Evolutionary conservation across 441 rosid genomes (phyloP), one percentile per base, ranked within the genome.

Genomic region (Bocquillonia castaneifolia): DNA sequence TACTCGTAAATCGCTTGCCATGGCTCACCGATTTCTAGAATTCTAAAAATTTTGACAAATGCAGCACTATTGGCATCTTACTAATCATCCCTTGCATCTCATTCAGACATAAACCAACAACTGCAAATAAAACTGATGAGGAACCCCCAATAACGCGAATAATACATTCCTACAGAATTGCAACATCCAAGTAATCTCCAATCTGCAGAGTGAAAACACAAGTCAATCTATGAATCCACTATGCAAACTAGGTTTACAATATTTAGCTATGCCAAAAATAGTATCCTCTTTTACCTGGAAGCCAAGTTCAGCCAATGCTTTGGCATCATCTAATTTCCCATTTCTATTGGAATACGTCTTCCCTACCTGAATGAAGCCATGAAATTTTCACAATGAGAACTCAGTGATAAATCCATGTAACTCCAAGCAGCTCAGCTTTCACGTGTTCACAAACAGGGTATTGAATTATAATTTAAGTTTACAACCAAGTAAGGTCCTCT

Each of bases 121-220:
- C 18, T 25, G 26, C 3, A 59, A 31, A 58, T 47, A 58, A 48
- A 59, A 26, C 65, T 59, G 28, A 59, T 48, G 34, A 59, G 36
- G 45, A 54, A 25, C 25, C 44, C 5, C n/a, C 8, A 3, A 3
- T n/a, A 26, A 55, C 15, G 20, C 10, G 5, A 1, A 44, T 32
- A 32, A 29, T 18, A 31, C 20, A 74, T 48, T 61, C 72, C 69
- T 78, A 85, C 56, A 80, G 74, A 70, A 90, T 86, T 22, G 97
- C 91, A 77, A 93, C 92, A 53, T 93, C 98, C 82, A 93, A 84
- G 80, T 90, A 91, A 74, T 93, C 98, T 59, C 97, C 97, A 55
- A 93, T 89, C 98, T 93, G 84, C 42, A 28, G 74, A 3, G 32
- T 45, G 64, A 66, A 34, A 42, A 28, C 14, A 48, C 22, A 61